Percentiles rank a stretch among this genome's conserved stretches.
These are phyloP conservation scores for Exophiala alcalophila DNA, from an alignment of 2,329 filamentous ascomycete species.

Conservation along the genomic window DNA sequence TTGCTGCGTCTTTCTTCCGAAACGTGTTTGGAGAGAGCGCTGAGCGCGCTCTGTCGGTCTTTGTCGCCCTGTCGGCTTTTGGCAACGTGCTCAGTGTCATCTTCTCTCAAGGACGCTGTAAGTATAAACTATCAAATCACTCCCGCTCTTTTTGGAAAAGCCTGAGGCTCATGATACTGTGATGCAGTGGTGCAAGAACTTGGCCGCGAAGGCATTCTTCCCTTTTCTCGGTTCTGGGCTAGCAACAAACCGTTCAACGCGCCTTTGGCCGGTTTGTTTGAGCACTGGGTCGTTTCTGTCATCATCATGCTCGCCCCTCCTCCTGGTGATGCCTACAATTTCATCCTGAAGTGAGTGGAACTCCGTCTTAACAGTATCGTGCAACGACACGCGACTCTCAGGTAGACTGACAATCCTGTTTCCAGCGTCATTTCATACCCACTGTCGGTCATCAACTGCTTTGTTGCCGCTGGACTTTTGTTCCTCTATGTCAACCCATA, in stretches of 20 bases:
- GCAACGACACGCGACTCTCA: conserved; percentile 33
- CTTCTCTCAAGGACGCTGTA: conserved; percentile 48
- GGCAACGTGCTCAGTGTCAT: conserved; percentile 59
- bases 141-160: conserved; percentile 23
- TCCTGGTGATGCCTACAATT: conserved; percentile 66
- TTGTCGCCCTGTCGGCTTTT: conserved; percentile 54
- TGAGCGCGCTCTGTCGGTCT: conserved; percentile 43
- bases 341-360: conserved; percentile 46
- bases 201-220: conserved; percentile 66
- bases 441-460: conserved; percentile 34
- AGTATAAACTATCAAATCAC: neutral
- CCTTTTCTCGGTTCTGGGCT: conserved; percentile 65
- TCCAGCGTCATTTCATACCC: conserved; percentile 40
- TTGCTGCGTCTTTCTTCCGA: conserved; percentile 58
- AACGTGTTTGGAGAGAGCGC: conserved; percentile 50
- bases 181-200: conserved; percentile 55
- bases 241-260: conserved; percentile 64
- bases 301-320: conserved; percentile 66
- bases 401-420: no score
- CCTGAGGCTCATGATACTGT: conserved; percentile 38
- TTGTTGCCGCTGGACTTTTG: conserved; percentile 47
- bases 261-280: conserved; percentile 47
- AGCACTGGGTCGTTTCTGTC: conserved; percentile 65
- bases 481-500: conserved; percentile 46
- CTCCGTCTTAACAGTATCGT: neutral